Percentiles rank a stretch among this genome's conserved stretches.
These are phyloP conservation scores for Botrytis tulipae DNA, from an alignment of 2,329 filamentous ascomycete genomes.

Conservation along the genomic window DNA sequence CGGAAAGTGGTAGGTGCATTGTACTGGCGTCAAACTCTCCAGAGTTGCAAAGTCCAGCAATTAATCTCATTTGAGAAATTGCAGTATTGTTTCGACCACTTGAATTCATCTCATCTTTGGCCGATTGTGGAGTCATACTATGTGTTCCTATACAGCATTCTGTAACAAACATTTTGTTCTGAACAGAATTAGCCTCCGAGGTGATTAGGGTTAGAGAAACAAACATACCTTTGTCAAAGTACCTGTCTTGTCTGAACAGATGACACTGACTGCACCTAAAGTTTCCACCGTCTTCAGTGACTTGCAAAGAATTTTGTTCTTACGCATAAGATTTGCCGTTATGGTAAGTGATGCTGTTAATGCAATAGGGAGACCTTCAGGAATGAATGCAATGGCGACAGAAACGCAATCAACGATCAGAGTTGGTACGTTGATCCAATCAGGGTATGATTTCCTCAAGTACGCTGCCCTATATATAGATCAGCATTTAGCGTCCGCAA, in stretches of 20 bases:
- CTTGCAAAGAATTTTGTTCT: conserved; percentile 75
- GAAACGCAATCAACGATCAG: conserved; percentile 56
- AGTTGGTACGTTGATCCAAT: conserved; percentile 68
- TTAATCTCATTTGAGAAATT: conserved; percentile 56
- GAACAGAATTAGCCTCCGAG: conserved; percentile 5
- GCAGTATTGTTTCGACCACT: conserved; percentile 40
- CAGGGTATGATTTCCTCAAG: conserved; percentile 60
- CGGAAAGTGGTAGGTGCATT: conserved; percentile 52
- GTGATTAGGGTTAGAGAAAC: not conserved
- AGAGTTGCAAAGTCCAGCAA: conserved; percentile 69
- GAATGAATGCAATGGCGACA: conserved; percentile 65
- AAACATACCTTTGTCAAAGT: conserved; percentile 51
- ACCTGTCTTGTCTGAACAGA: conserved; percentile 76
- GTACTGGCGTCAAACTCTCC: conserved; percentile 70
- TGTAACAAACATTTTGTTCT: conserved; percentile 71
- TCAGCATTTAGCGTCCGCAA: not conserved
- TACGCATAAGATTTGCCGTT: conserved; percentile 70
- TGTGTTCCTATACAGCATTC: conserved; percentile 60
- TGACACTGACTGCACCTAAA: conserved; percentile 67
- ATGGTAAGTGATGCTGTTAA: conserved; percentile 70
- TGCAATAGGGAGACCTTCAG: conserved; percentile 68
- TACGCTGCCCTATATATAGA: conserved; percentile 63
- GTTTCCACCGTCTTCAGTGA: conserved; percentile 76
- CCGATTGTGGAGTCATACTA: conserved; percentile 45
- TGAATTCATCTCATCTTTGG: conserved; percentile 43